A percentile compares a stretch with the other conserved stretches of the same genome.
Conservation (phyloP, 345 rosid species). For the Aethionema arabicum region DNA sequence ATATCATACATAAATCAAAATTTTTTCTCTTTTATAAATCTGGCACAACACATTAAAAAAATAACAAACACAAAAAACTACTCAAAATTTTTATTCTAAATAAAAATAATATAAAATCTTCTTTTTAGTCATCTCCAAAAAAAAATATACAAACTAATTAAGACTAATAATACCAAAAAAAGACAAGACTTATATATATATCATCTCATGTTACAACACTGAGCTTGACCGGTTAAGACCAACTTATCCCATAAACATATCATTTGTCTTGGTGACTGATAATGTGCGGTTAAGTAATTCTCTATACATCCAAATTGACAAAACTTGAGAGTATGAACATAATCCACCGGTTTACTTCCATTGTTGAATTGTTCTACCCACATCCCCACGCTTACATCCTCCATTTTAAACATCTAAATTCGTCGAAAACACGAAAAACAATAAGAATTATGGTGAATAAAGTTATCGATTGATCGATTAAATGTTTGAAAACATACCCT, state of each 20-base stretch:
- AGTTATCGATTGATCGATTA: background rate
- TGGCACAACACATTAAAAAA: too few relatives aligned
- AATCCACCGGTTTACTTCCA: slow-evolving; percentile 58
- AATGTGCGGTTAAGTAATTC: slow-evolving; percentile 77
- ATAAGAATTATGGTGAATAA: slow-evolving; percentile 5
- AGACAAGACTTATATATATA: slow-evolving; percentile 10
- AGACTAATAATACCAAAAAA: background rate
- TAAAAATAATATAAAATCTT: too few relatives aligned
- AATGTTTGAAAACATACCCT: slow-evolving; percentile 44
- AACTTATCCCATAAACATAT: slow-evolving; percentile 74
- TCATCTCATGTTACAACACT: slow-evolving; percentile 87
- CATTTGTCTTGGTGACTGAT: slow-evolving; percentile 92
- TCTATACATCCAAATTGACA: slow-evolving; percentile 85
- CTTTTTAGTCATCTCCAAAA: too few relatives aligned
- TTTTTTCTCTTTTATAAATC: too few relatives aligned
- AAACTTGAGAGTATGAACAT: slow-evolving; percentile 68
- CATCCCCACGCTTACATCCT: slow-evolving; percentile 98
- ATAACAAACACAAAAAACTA: too few relatives aligned
- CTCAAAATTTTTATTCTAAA: too few relatives aligned
- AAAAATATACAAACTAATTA: slow-evolving; percentile 10
- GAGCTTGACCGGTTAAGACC: slow-evolving; percentile 47
- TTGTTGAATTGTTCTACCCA: slow-evolving; percentile 88
- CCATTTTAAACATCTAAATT: slow-evolving; percentile 89
- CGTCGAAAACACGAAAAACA: background rate
- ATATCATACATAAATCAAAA: too few relatives aligned